Evolutionary conservation across 257 asterid species (phyloP), one percentile per base, ranked within the genome.

Genomic region (Solanum virginianum): DNA sequence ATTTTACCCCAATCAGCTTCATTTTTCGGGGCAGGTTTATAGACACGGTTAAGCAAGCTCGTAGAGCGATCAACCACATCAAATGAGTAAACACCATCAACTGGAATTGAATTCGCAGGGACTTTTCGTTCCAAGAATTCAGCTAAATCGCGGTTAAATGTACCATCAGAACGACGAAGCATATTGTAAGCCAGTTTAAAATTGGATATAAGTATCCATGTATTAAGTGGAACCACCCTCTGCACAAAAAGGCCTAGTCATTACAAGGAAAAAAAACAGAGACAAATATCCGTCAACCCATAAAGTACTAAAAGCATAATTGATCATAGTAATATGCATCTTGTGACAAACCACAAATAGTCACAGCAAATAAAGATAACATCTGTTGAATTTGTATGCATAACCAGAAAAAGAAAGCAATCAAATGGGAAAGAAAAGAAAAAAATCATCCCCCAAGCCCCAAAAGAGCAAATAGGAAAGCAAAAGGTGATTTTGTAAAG

Each of bases 81-180:
- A 56, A 95, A 95, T 0, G 95, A 89, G 88, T 87, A 93, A 22
- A 94, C 96, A 43, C 96, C 93, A 55, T 93, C 97, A 2, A 93
- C 97, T 32, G 97, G 94, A 65, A 55, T 87, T 2, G 97, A 88
- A 84, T 95, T 95, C 0, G 98, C 94, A 4, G 94, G 84, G 17
- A 95, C 98, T 75, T 95, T 95, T 2, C 98, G 90, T 69, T 95
- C 98, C 41, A 94, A 92, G 59, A 87, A 95, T 86, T 95, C 98
- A 55, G 90, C 94, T 18, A 94, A 80, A 60, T 92, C 91, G 10
- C 98, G 97, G 86, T 95, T 90, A 80, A 95, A 95, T 0, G 98
- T 94, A 77, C 98, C 98, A 89, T 95, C 98, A 4, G 97, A 90
- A 1, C 98, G 92, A 5, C 98, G 86, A 29, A 95, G 93, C 93